These are phyloP conservation scores for Eimeria praecox DNA, from an alignment of 169 alveolate species.

Conservation along the genomic window DNA sequence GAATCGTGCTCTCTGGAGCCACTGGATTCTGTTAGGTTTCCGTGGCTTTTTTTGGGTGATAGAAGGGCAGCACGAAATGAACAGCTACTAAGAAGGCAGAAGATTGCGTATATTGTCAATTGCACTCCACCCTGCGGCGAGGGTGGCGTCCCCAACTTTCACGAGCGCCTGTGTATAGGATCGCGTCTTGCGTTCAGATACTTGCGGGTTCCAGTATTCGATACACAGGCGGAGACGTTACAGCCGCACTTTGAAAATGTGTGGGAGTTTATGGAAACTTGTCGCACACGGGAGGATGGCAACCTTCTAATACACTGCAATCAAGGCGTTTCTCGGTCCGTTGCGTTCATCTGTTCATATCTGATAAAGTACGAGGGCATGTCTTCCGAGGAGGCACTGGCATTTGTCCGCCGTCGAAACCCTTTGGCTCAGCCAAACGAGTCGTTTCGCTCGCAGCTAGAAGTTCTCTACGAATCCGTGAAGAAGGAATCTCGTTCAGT, in stretches of 20 bases:
- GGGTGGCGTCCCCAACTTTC: constrained; percentile 84
- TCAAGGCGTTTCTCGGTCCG: constrained; percentile 91
- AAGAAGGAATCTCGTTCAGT: constrained; percentile 2
- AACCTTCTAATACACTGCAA: constrained; percentile 91
- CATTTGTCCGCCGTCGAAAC: constrained; percentile 84
- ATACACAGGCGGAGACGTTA: constrained; percentile 80
- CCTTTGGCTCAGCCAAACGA: constrained; percentile 90
- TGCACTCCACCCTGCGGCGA: constrained; percentile 80
- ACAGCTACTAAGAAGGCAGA: constrained; percentile 54
- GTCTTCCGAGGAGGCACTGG: constrained; percentile 88
- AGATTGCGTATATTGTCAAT: constrained; percentile 79
- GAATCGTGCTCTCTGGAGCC: constrained; percentile 53
- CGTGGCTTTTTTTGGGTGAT: constrained; percentile 85
- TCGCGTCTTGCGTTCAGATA: constrained; percentile 68
- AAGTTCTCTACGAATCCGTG: constrained; percentile 33
- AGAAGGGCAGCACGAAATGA: constrained; percentile 76
- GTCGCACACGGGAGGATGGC: constrained; percentile 85
- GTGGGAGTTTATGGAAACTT: constrained; percentile 78
- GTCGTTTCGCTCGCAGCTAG: constrained; percentile 88
- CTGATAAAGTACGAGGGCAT: constrained; percentile 88
- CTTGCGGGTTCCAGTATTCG: constrained; percentile 71
- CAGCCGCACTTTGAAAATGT: constrained; percentile 59
- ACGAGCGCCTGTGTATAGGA: constrained; percentile 53
- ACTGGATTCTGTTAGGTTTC: constrained; percentile 70
- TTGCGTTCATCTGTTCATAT: constrained; percentile 89